Conservation (phyloP, 2,329 filamentous ascomycete species). For the Alternaria sp. region DNA sequence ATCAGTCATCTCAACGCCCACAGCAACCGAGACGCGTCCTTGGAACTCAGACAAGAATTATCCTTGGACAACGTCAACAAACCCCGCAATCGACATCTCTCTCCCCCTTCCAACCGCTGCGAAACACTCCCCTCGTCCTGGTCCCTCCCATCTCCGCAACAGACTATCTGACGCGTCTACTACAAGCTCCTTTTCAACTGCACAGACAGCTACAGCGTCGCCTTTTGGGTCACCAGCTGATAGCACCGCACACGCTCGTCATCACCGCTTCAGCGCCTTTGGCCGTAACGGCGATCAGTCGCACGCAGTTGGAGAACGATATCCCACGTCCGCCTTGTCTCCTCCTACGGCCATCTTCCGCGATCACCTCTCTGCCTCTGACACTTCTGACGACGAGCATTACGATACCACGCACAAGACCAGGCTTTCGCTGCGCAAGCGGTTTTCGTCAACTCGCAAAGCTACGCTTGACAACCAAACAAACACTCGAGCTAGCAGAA, state of each 20-base stretch:
- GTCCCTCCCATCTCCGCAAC: conserved; percentile 44
- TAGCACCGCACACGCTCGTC: conserved; percentile 25
- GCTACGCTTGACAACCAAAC: conserved; percentile 18
- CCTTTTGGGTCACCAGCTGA: conserved; percentile 24
- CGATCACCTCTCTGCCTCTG: conserved; percentile 36
- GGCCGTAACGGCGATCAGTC: conserved; percentile 37
- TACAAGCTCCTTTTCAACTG: conserved; percentile 31
- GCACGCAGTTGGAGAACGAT: conserved; percentile 58
- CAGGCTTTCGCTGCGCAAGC: conserved; percentile 34
- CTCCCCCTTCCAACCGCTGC: conserved; percentile 48
- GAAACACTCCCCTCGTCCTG: conserved; percentile 39
- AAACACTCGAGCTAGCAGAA: conserved; percentile 20
- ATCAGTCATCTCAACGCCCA: conserved; percentile 38
- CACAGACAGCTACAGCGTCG: conserved; percentile 25
- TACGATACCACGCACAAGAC: conserved; percentile 33
- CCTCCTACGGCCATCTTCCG: conserved; percentile 50
- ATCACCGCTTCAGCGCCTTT: conserved; percentile 34
- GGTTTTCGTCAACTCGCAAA: conserved; percentile 35
- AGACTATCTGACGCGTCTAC: conserved; percentile 40
- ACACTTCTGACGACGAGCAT: conserved; percentile 43
- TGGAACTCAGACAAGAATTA: conserved; percentile 60
- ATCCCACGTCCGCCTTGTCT: conserved; percentile 58
- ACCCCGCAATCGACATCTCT: conserved; percentile 52
- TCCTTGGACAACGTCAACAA: conserved; percentile 54
- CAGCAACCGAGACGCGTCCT: conserved; percentile 52